Evolutionary conservation across 2,329 filamentous ascomycete genomes (phyloP).

Genomic region (Aspergillus unguis): DNA sequence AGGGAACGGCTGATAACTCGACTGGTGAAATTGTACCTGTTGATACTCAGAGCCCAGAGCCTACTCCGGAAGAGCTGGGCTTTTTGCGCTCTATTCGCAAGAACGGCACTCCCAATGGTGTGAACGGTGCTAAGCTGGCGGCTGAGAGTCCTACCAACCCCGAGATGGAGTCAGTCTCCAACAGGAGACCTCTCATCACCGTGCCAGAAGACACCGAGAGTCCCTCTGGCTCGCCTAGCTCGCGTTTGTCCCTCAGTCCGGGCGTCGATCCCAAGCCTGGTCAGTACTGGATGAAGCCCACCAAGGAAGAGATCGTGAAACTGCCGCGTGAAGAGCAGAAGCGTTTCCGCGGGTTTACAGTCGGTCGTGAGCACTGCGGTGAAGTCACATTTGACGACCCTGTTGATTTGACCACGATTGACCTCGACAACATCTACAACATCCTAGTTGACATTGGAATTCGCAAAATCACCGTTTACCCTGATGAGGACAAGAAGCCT

Average conservation of each 20-base stretch:
- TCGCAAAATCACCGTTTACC: conserved; percentile 86
- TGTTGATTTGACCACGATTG: conserved; percentile 76
- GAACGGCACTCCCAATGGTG: conserved; percentile 45
- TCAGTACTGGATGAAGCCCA: conserved; percentile 82
- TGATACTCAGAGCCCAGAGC: conserved; percentile 51
- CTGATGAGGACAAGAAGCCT: conserved; percentile 71
- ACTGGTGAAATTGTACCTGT: conserved; percentile 52
- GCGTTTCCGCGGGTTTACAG: conserved; percentile 69
- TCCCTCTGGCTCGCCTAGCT: conserved; percentile 36
- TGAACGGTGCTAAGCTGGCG: conserved; percentile 34
- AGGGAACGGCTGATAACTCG: conserved; percentile 47
- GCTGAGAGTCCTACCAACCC: conserved; percentile 39
- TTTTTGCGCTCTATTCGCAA: conserved; percentile 56
- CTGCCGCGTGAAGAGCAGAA: conserved; percentile 79
- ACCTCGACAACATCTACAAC: conserved; percentile 75
- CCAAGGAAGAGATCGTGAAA: conserved; percentile 67
- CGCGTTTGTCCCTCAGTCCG: conserved; percentile 29
- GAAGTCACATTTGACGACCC: conserved; percentile 75
- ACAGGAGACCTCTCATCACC: conserved; percentile 68
- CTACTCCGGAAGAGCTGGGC: conserved; percentile 57
- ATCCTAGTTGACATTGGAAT: conserved; percentile 72
- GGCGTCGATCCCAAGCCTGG: conserved; percentile 59
- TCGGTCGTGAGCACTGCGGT: conserved; percentile 79
- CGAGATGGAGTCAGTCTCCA: conserved; percentile 69
- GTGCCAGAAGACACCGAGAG: conserved; percentile 61